Evolutionary conservation across 768 basidiomycete species (phyloP), one percentile per base, ranked within the genome.

Genomic region (Boletales sp.): DNA sequence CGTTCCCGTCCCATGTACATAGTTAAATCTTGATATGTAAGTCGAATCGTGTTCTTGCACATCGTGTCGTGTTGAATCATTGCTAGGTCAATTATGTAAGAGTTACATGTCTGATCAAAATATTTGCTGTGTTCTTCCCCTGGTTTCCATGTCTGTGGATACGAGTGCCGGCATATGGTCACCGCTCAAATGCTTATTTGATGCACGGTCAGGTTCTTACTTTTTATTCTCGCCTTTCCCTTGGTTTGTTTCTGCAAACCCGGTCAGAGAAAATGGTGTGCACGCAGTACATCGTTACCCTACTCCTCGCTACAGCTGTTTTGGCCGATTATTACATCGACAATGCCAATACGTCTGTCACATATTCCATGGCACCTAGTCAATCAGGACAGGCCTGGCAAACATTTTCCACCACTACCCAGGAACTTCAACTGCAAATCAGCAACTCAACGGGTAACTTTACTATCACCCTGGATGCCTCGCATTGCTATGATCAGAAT

Each of bases 241-340:
- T 19, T 36, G 34, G 32, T 15, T 25, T 46, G 12, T 43, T 8
- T 12, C 34, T 21, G 2, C 21, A 12, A 25, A 21, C 18, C 25
- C 18, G 37, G 44, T 10, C 34, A 25, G 38, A 14, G 17, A 36
- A 39, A 19, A 62, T 49, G 53, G 39, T 25, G 51, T 37, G 10
- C 44, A 9, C 35, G 18, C 43, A 45, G 43, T 52, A 40, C 35
- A 21, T 53, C 25, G 18, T 13, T 10, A 18, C 19, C 31, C 21
- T 65, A 3, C 40, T 66, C 18, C 30, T 60, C 39, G 51, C 54
- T 9, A 51, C 53, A 6, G 17, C 44, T 31, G 58, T 50, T 13
- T 39, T 46, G 49, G 63, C 60, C 21, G 50, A 66, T 35, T 64
- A 60, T 44, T 21, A 57, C 31, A 45, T 60, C 17, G 63, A 65